Evolutionary conservation across 306 rosid species (phyloP), one percentile per base, ranked within the genome.

Genomic region (Vigna trinervia): DNA sequence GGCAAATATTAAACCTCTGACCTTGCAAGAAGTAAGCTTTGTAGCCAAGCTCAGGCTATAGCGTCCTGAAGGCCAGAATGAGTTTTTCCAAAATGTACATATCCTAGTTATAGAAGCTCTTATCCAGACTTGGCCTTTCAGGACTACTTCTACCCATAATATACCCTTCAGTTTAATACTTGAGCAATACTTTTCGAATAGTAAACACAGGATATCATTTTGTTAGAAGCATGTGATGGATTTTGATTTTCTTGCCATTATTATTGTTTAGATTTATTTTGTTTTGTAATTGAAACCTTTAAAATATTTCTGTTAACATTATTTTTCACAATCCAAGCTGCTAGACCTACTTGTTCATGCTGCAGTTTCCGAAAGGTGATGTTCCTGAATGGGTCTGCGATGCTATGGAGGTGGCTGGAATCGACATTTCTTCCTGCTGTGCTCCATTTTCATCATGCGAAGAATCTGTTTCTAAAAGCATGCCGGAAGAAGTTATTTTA

Each of bases 361-460:
- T 86, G 83, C 85, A 94, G 98, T 94, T 94, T 75, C 97, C 97
- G 0, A 62, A 86, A 61, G 96, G 98, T 8, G 92, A 94, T 81
- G 90, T 92, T 74, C 96, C 96, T 1, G 95, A 92, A 81, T 95
- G 97, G 98, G 98, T 95, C 63, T 87, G 93, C 86, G 77, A 92
- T 79, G 98, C 97, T 56, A 95, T 95, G 97, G 97, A 95, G 84
- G 97, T 92, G 75, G 98, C 97, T 28, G 99, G 97, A 80, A 86
- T 96, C 22, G 89, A 96, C 74, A 91, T 92, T 75, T 89, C 99
- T 69, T 86, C 94, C 62, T 95, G 96, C 76, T 92, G 96, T 72
- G 79, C 90, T 78, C 81, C 88, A 20, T 69, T 71, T 57, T 54
- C 87, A 43, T 74, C 82, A 32, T 10, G 64, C 76, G 59, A 79